Percentiles rank a stretch among this genome's conserved stretches.
phyloP scores from a whole-genome alignment of 1,284 basidiomycete genomes.

The Takashimella koratensis region DNA sequence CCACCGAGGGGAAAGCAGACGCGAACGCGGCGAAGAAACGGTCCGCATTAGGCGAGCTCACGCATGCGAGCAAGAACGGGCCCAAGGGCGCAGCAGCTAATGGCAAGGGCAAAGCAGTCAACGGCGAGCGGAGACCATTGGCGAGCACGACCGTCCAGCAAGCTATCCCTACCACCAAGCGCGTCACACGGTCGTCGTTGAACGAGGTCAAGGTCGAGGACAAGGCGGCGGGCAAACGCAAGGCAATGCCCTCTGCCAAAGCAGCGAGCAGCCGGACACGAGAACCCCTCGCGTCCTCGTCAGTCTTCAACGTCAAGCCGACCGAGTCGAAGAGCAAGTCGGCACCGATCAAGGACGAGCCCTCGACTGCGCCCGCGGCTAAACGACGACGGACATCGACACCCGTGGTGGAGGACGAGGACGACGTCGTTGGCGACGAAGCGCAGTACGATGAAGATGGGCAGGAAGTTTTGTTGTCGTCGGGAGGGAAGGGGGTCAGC shows the following conservation, averaged over 20 bases:
- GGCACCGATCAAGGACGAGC: constrained; percentile 19
- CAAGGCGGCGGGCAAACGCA: constrained; percentile 27
- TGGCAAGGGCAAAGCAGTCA: constrained; percentile 11
- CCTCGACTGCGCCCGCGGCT: constrained; percentile 24
- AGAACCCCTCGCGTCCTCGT: constrained; percentile 3
- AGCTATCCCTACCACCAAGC: constrained; percentile 7
- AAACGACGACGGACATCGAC: constrained; percentile 42
- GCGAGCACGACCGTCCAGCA: constrained; percentile 15
- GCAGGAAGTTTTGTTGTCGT: constrained; percentile 33
- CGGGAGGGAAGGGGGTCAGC: constrained; percentile 21
- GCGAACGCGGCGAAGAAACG: constrained; percentile 22
- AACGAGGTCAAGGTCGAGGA: constrained; percentile 10
- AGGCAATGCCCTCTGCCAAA: constrained; percentile 15
- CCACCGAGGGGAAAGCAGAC: constrained; percentile 15
- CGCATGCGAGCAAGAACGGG: constrained; percentile 25
- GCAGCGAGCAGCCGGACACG: constrained; percentile 2
- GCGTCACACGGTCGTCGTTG: constrained; percentile 2
- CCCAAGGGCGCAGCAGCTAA: constrained; percentile 6
- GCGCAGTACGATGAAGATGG: constrained; percentile 39
- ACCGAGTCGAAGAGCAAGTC: constrained; percentile 19
- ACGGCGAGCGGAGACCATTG: constrained; percentile 25
- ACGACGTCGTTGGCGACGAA: constrained; percentile 28
- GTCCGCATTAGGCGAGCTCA: constrained; percentile 45
- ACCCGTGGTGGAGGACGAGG: constrained; percentile 25
- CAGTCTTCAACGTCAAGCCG: constrained; percentile 13